These are phyloP conservation scores for Pelomyxa schiedti DNA, from an alignment of 78 protist species.

Conservation along the genomic window DNA sequence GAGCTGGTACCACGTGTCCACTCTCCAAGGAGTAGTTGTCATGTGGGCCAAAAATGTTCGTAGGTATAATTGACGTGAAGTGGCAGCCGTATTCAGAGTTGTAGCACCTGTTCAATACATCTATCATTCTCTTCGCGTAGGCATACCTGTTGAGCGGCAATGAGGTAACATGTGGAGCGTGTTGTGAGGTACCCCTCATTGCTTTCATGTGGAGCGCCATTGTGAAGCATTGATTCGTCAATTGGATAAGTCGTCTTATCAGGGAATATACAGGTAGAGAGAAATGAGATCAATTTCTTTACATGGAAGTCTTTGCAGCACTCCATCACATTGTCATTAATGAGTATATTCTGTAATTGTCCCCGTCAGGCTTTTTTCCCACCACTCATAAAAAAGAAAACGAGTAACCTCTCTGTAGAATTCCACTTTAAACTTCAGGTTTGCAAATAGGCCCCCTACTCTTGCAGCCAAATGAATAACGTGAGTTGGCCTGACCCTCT, in stretches of 20 bases:
- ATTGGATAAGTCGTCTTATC: constrained; percentile 87
- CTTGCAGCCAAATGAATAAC: constrained; percentile 87
- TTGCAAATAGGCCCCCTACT: constrained; percentile 80
- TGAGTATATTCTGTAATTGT: constrained; percentile 53
- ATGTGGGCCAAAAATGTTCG: constrained; percentile 79
- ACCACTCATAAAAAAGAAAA: not conserved
- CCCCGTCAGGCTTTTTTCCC: not conserved
- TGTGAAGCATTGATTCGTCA: constrained; percentile 85
- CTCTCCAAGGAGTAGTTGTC: constrained; percentile 72
- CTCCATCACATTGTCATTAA: constrained; percentile 70
- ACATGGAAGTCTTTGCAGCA: constrained; percentile 35
- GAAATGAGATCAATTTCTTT: constrained; percentile 66
- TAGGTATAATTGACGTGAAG: constrained; percentile 80
- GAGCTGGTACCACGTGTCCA: constrained; percentile 84
- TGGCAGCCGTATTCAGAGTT: constrained; percentile 55
- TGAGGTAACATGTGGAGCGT: too few relatives aligned
- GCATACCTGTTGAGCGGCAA: too few relatives aligned
- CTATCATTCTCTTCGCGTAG: constrained; percentile 85
- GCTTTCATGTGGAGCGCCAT: constrained; percentile 82
- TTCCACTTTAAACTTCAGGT: constrained; percentile 71
- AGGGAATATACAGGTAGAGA: constrained; percentile 90
- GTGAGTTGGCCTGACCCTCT: constrained; percentile 70
- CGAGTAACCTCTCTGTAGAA: constrained; percentile 30
- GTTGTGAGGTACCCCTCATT: too few relatives aligned
- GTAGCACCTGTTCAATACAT: constrained; percentile 61